Evolutionary conservation across 192 early-diverging fungal genomes (phyloP), one percentile per base, ranked within the genome.

Genomic region (Diversispora epigaea): DNA sequence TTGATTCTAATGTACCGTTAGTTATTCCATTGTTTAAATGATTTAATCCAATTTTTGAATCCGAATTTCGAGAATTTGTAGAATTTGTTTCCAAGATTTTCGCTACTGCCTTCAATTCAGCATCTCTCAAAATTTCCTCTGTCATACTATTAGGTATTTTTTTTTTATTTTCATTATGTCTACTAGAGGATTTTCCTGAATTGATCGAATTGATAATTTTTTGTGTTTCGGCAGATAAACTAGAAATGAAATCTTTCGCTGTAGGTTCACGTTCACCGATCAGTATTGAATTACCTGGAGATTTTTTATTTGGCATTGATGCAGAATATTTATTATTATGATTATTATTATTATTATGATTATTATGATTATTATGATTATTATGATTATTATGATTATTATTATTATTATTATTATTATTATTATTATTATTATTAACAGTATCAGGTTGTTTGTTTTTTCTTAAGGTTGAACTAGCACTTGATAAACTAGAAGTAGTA

Each of bases 41-140:
- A 60, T 60, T 11, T 11, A 60, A 7, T 21, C 25, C 25, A 8
- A 25, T 60, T 2, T 17, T 60, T 25, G 57, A 60, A 25, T 8
- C 25, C 1, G 57, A 60, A 22, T 25, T 7, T 60, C 21, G 25
- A 60, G 57, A 25, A 14, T 21, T 60, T 64, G 62, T n/a, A 41
- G 3, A 17, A 43, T 64, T 64, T 9, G 1, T 64, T 44, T 64
- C 62, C 4, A 64, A n/a, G 8, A 7, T 47, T 32, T 47, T 45
- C 25, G 21, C 19, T 14, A 45, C 47, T 52, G 68, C 49, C 17
- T 69, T 49, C 12, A 54, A 22, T 69, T 54, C 52, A 32, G 68
- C 68, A 9, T 69, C 68, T 49, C 68, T 49, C 47, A 69, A 39
- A 54, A 69, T 69, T 54, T 69, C 68, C 17, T 69, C 68, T 0